These are phyloP conservation scores for Fusarium musae DNA, from an alignment of 2,329 filamentous ascomycete genomes.

Conservation along the genomic window DNA sequence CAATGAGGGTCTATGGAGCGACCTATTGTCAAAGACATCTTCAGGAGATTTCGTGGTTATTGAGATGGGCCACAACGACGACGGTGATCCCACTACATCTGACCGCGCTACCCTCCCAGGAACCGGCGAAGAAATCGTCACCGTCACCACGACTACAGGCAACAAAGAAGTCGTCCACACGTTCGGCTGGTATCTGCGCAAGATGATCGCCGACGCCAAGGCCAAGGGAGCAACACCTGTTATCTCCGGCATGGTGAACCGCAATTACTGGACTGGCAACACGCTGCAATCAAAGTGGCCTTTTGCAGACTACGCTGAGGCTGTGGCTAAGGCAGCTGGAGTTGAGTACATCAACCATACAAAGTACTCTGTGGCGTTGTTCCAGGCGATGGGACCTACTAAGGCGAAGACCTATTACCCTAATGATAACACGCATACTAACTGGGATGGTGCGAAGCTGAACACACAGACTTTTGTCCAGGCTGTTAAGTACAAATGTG, in stretches of 20 bases:
- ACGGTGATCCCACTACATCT: neutral
- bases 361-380: neutral
- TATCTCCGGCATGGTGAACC: neutral
- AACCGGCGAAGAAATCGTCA: neutral
- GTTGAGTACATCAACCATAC: neutral
- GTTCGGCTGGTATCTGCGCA: neutral
- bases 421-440: neutral
- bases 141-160: neutral
- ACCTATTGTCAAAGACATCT: neutral
- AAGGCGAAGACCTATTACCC: accelerated
- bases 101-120: neutral
- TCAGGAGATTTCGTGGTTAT: neutral
- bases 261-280: neutral
- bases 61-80: neutral
- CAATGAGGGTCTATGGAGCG: neutral
- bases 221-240: neutral
- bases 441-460: neutral
- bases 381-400: neutral
- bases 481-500: neutral
- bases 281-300: neutral
- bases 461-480: neutral
- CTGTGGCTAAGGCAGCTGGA: neutral
- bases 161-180: neutral
- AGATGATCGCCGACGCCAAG: neutral
- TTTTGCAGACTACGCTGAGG: neutral